These are phyloP conservation scores for Coccomyxa sp. DNA, from an alignment of 139 green algal genomes.

Conservation along the genomic window DNA sequence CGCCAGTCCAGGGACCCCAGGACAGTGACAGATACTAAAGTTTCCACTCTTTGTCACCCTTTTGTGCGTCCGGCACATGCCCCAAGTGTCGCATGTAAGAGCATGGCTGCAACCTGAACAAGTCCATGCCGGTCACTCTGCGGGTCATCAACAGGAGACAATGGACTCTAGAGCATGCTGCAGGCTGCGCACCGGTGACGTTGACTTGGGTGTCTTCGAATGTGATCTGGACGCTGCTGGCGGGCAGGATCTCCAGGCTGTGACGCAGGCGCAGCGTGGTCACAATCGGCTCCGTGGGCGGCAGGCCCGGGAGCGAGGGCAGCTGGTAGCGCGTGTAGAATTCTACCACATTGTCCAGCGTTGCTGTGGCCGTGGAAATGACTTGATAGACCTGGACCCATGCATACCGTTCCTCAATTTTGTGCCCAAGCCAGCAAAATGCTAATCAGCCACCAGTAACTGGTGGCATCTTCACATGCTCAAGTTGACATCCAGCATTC, in stretches of 20 bases:
- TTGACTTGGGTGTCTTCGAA: conserved; percentile 20
- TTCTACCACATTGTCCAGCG: conserved; percentile 31
- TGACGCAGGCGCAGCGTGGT: conserved; percentile 18
- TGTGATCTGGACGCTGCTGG: conserved; percentile 19
- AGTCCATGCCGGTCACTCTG: too few species aligned
- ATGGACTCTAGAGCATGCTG: too few species aligned
- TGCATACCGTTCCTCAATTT: not conserved
- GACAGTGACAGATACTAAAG: too few species aligned
- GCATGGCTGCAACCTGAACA: too few species aligned
- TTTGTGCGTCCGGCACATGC: too few species aligned
- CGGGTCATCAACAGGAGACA: too few species aligned
- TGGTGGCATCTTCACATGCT: too few species aligned
- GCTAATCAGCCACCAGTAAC: not conserved
- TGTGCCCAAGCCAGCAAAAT: not conserved
- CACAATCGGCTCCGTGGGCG: conserved; percentile 2
- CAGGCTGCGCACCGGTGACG: conserved; percentile 1
- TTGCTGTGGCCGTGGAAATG: conserved; percentile 7
- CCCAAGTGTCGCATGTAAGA: too few species aligned
- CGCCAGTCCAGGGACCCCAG: too few species aligned
- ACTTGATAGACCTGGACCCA: conserved; percentile 25
- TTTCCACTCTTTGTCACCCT: too few species aligned
- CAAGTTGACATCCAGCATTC: too few species aligned
- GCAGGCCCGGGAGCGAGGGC: conserved; percentile 17
- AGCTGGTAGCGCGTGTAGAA: conserved; percentile 9
- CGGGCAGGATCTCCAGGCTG: conserved; percentile 4